Evolutionary conservation across 2,329 filamentous ascomycete species (phyloP).

Genomic region (Colletotrichum aenigma): DNA sequence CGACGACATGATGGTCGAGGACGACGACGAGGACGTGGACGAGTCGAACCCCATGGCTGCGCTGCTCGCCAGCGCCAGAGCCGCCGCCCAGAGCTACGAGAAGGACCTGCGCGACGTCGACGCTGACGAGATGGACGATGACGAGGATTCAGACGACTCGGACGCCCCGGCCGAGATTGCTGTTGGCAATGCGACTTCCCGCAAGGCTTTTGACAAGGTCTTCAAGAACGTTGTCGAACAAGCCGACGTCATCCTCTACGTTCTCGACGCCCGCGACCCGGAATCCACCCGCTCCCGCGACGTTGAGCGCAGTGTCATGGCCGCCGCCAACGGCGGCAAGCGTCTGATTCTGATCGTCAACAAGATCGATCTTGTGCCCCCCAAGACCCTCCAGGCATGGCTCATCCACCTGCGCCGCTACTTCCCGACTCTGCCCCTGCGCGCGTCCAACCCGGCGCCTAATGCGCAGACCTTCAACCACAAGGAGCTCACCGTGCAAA

Average conservation of each 20-base stretch:
- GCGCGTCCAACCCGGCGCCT: conserved; percentile 79
- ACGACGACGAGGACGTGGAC: conserved; percentile 64
- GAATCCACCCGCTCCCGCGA: conserved; percentile 90
- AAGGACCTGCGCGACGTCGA: conserved; percentile 64
- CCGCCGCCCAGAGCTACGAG: conserved; percentile 78
- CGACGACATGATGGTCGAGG: conserved; percentile 53
- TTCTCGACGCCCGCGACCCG: conserved; percentile 89
- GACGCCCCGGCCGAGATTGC: conserved; percentile 58
- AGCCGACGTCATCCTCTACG: conserved; percentile 90
- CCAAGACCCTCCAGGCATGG: conserved; percentile 83
- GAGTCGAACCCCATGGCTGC: conserved; percentile 89
- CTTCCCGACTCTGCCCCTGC: conserved; percentile 89
- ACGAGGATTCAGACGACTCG: conserved; percentile 54
- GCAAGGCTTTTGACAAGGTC: conserved; percentile 91
- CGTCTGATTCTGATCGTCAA: conserved; percentile 90
- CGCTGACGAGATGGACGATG: conserved; percentile 50
- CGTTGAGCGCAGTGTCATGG: conserved; percentile 89
- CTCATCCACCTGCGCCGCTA: conserved; percentile 82
- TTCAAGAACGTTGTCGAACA: conserved; percentile 92
- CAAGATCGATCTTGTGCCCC: conserved; percentile 92
- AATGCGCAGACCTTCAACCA: conserved; percentile 94
- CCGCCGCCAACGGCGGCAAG: conserved; percentile 83
- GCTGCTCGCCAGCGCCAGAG: conserved; percentile 82
- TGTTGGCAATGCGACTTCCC: conserved; percentile 65
- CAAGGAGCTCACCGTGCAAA: conserved; percentile 84